A percentile compares a stretch with the other conserved stretches of the same genome.
Evolutionary conservation across 2,329 filamentous ascomycete genomes (phyloP).

Genomic region (Fusarium caatingaense): DNA sequence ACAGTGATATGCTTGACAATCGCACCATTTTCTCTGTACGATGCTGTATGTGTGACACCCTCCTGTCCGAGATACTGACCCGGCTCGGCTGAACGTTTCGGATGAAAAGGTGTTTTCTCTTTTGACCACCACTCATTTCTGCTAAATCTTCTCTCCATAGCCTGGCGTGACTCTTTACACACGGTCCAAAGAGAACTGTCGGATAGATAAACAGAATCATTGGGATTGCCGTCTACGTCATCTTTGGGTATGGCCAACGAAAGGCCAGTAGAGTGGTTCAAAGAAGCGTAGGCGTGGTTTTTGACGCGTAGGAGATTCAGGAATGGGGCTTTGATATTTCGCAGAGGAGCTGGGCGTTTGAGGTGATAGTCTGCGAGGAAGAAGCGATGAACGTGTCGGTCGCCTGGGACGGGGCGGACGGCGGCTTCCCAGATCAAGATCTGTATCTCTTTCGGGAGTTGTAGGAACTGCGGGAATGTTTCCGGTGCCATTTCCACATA

Average conservation of each 20-base stretch:
- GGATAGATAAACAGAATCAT: slow-evolving; percentile 24
- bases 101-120: neutral
- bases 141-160: slow-evolving; percentile 11
- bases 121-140: slow-evolving; percentile 37
- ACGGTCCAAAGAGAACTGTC: slow-evolving; percentile 27
- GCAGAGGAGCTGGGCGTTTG: neutral
- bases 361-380: slow-evolving; percentile 7
- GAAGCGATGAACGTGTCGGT: slow-evolving; percentile 29
- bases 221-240: neutral
- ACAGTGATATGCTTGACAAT: slow-evolving; percentile 18
- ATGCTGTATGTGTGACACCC: slow-evolving; percentile 3
- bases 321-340: neutral
- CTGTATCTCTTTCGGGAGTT: slow-evolving; percentile 23
- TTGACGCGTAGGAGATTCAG: neutral
- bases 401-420: slow-evolving; percentile 4
- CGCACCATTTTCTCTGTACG: neutral
- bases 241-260: slow-evolving; percentile 13
- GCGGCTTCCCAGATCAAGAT: slow-evolving; percentile 24
- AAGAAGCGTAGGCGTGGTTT: no score
- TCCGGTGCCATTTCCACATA: neutral
- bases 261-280: neutral
- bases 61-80: neutral
- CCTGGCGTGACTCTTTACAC: slow-evolving; percentile 19
- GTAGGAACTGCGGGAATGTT: slow-evolving; percentile 4
- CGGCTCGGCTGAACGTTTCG: neutral